Conservation (phyloP, 139 green algal genomes). For the Chlorella sorokiniana region DNA sequence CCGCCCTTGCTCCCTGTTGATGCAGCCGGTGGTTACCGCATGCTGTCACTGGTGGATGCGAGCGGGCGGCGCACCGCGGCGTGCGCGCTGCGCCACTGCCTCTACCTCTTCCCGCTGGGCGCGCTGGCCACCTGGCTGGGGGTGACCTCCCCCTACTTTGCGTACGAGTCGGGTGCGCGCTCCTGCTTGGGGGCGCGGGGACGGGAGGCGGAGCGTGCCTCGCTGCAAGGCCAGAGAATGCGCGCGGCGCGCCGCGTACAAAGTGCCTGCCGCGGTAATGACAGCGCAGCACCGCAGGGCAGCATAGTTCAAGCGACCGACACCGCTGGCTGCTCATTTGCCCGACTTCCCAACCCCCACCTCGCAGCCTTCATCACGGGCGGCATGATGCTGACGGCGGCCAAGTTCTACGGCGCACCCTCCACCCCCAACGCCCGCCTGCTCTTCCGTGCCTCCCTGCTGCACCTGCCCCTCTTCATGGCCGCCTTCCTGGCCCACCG, state of each 20-base stretch:
- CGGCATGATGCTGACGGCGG: conserved; percentile 68
- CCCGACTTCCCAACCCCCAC: neutral
- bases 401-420: conserved; percentile 73
- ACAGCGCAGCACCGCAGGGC: too few relatives aligned
- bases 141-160: conserved; percentile 78
- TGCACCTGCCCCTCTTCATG: conserved; percentile 94
- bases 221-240: too few relatives aligned
- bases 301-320: too few relatives aligned
- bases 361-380: conserved; percentile 56
- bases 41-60: conserved; percentile 89
- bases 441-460: conserved; percentile 87
- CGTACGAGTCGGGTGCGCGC: conserved; percentile 64
- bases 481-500: conserved; percentile 80
- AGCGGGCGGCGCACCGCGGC: conserved; percentile 82
- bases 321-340: too few relatives aligned
- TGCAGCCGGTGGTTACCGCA: conserved; percentile 78
- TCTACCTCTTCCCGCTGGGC: conserved; percentile 90
- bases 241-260: too few relatives aligned
- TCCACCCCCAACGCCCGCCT: conserved; percentile 65
- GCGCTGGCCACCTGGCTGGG: conserved; percentile 62
- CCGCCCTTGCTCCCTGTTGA: conserved; percentile 53
- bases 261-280: too few relatives aligned
- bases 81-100: conserved; percentile 85
- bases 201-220: too few relatives aligned
- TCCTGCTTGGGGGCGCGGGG: too few relatives aligned